Evolutionary conservation across 2,329 filamentous ascomycete species (phyloP).

Genomic region (Gnomoniopsis sp.): DNA sequence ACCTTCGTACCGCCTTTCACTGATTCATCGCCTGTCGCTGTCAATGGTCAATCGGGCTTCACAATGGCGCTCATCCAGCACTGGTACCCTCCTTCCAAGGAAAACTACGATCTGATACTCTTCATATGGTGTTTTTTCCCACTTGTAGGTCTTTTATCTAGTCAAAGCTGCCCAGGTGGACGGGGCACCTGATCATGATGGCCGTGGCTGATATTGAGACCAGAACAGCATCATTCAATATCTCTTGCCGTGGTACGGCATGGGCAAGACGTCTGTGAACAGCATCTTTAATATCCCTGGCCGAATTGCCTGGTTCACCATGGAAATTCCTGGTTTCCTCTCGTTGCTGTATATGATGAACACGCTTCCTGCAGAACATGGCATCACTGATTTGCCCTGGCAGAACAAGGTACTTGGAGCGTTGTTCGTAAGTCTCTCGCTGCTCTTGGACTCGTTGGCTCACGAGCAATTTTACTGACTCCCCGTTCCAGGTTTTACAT

Average conservation of each 20-base stretch:
- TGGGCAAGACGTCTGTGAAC: slow-evolving; percentile 82
- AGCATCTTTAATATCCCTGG: slow-evolving; percentile 84
- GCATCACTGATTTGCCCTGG: slow-evolving; percentile 63
- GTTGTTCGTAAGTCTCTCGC: slow-evolving; percentile 50
- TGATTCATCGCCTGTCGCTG: too few relatives aligned
- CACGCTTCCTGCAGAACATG: slow-evolving; percentile 58
- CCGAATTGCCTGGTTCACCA: slow-evolving; percentile 79
- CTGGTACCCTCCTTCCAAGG: slow-evolving; percentile 56
- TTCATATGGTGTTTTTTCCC: slow-evolving; percentile 54
- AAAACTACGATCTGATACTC: slow-evolving; percentile 54
- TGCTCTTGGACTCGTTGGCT: not conserved
- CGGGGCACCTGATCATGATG: slow-evolving; percentile 6
- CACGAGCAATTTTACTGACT: slow-evolving; percentile 12
- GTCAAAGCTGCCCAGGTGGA: not conserved
- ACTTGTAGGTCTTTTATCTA: slow-evolving; percentile 36
- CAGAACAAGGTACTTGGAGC: slow-evolving; percentile 74
- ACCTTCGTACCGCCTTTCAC: too few relatives aligned
- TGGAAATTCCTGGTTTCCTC: slow-evolving; percentile 79
- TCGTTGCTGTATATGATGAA: slow-evolving; percentile 77
- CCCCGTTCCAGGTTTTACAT: slow-evolving; percentile 65
- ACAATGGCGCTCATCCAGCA: slow-evolving; percentile 47
- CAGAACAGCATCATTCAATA: slow-evolving; percentile 63
- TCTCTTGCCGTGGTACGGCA: slow-evolving; percentile 76
- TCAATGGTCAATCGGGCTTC: too few relatives aligned
- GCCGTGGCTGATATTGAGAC: slow-evolving; percentile 13